Conservation (phyloP, 768 basidiomycete genomes). For the Mycena albidolilacea region DNA sequence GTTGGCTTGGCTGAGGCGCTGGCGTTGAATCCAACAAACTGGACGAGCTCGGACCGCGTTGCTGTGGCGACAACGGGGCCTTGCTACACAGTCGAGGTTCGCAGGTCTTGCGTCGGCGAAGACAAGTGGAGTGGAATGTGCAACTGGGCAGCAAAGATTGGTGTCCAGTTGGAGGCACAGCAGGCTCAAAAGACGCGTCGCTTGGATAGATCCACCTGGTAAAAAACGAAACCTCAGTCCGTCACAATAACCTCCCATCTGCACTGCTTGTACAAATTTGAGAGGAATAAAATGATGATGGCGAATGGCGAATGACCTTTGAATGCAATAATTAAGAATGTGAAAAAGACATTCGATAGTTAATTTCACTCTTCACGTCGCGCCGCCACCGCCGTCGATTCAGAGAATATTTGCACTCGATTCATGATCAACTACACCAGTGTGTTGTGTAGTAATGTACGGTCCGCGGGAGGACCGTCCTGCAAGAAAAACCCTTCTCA, state of each 20-base stretch:
- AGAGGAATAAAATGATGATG: too few relatives aligned
- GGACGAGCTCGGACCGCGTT: constrained; percentile 7
- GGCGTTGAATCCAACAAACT: constrained; percentile 8
- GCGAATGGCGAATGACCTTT: too few relatives aligned
- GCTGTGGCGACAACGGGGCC: constrained; percentile 5
- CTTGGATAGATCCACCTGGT: constrained; percentile 5
- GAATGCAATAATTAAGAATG: too few relatives aligned
- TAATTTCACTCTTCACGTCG: too few relatives aligned
- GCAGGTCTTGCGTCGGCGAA: constrained; percentile 5
- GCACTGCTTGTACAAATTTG: too few relatives aligned
- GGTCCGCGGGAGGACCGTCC: too few relatives aligned
- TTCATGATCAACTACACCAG: too few relatives aligned
- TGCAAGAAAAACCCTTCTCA: too few relatives aligned
- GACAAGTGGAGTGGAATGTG: constrained; percentile 6
- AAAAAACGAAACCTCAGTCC: constrained; percentile 6
- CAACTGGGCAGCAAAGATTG: constrained; percentile 7
- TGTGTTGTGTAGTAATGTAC: too few relatives aligned
- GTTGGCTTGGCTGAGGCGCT: constrained; percentile 5
- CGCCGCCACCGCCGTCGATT: too few relatives aligned
- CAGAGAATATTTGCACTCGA: too few relatives aligned
- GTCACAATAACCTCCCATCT: constrained; percentile 2
- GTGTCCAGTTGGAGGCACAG: constrained; percentile 5
- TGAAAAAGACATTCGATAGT: too few relatives aligned
- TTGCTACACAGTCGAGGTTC: constrained; percentile 8
- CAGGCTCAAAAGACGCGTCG: constrained; percentile 7